phyloP scores from a whole-genome alignment of 2,329 filamentous ascomycete species.

The Aspergillus nomiae region DNA sequence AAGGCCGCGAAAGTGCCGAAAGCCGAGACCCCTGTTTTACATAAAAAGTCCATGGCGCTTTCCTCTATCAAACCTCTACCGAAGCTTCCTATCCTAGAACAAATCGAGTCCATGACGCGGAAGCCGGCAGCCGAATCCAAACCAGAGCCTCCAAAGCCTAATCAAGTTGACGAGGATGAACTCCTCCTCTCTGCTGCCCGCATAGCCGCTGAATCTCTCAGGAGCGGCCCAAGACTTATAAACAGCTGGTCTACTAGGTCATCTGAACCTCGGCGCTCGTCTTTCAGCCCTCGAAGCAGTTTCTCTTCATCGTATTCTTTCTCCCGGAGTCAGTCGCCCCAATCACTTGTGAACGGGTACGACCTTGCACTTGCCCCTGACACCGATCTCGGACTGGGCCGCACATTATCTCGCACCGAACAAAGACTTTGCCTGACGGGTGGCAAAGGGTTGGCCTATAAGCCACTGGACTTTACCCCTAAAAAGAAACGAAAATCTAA shows the following conservation, averaged over 20 bases:
- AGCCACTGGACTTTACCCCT: constrained; percentile 36
- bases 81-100: constrained; percentile 39
- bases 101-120: constrained; percentile 29
- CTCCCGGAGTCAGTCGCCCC: constrained; percentile 33
- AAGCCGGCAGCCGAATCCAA: constrained; percentile 25
- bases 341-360: constrained; percentile 39
- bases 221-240: constrained; percentile 37
- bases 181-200: constrained; percentile 44
- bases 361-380: constrained; percentile 45
- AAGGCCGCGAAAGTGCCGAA: constrained; percentile 31
- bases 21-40: constrained; percentile 16
- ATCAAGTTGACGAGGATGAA: constrained; percentile 44
- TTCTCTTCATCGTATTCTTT: constrained; percentile 25
- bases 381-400: constrained; percentile 39
- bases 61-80: constrained; percentile 34
- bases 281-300: constrained; percentile 31
- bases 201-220: constrained; percentile 43
- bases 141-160: constrained; percentile 22
- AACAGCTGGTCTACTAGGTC: constrained; percentile 24
- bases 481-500: constrained; percentile 20
- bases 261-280: constrained; percentile 27
- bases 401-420: constrained; percentile 46
- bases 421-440: constrained; percentile 46
- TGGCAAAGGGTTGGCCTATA: constrained; percentile 46
- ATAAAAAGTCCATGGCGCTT: constrained; percentile 31